Evolutionary conservation across 2,329 filamentous ascomycete genomes (phyloP).

Genomic region (Fusarium sp.): DNA sequence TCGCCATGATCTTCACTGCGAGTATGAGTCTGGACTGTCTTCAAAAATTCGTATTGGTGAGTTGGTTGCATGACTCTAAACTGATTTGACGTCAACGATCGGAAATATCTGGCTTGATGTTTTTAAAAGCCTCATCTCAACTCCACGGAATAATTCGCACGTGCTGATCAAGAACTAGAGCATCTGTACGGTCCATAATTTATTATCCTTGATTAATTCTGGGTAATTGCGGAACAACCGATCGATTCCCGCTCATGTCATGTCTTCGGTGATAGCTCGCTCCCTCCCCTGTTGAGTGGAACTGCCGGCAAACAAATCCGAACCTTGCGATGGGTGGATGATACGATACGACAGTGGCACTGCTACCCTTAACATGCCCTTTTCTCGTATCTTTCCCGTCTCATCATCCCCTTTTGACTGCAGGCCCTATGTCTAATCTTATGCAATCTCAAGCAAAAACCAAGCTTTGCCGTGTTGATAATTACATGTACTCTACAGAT

Average conservation of each 20-base stretch:
- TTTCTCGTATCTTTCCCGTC: neutral
- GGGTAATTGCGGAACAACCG: conserved; percentile 7
- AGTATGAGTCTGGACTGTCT: conserved; percentile 1
- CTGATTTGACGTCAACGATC: conserved; percentile 27
- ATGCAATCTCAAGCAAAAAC: neutral
- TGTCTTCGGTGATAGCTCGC: conserved; percentile 1
- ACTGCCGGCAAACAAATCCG: conserved; percentile 20
- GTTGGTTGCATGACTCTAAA: conserved; percentile 11
- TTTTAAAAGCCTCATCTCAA: conserved; percentile 13
- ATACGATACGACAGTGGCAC: conserved; percentile 12
- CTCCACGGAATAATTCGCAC: neutral
- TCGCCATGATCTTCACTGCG: neutral
- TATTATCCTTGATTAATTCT: conserved; percentile 22
- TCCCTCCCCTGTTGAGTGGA: conserved; percentile 13
- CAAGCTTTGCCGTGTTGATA: neutral
- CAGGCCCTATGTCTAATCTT: neutral
- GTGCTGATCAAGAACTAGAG: neutral
- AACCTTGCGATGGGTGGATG: neutral
- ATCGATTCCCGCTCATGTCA: conserved; percentile 20
- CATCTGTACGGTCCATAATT: conserved; percentile 11
- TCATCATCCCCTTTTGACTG: neutral
- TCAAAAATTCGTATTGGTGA: conserved; percentile 19
- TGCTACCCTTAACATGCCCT: conserved; percentile 13
- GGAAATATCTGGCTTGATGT: neutral
- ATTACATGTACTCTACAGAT: neutral